Conservation (phyloP, 2,329 filamentous ascomycete species). For the Aspergillus arachidicola region DNA sequence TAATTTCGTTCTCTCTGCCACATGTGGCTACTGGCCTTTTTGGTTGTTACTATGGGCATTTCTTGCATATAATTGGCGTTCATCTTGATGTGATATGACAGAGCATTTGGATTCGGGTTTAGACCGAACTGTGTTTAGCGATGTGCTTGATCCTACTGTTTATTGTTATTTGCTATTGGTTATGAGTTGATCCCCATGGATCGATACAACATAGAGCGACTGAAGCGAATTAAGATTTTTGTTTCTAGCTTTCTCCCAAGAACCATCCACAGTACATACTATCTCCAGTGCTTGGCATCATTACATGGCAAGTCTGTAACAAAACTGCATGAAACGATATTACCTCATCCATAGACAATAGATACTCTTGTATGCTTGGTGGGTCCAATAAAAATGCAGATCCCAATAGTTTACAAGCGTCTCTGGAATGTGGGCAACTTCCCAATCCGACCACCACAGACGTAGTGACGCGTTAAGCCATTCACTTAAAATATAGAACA, state of each 20-base stretch:
- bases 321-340: background rate
- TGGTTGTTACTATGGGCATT: background rate
- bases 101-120: background rate
- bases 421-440: background rate
- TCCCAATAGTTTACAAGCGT: background rate
- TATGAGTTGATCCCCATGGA: background rate
- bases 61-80: slow-evolving; percentile 7
- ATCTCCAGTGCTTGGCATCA: background rate
- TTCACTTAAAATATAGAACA: too few species aligned
- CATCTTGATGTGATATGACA: background rate
- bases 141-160: background rate
- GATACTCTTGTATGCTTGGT: background rate
- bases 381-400: slow-evolving; percentile 4
- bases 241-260: background rate
- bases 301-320: background rate
- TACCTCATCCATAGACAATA: background rate
- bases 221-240: background rate
- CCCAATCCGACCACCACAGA: background rate
- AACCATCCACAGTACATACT: background rate
- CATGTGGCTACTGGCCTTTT: background rate
- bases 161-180: background rate
- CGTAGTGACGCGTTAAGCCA: too few species aligned
- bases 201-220: background rate
- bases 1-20: background rate
- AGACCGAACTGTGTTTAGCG: background rate